A percentile compares a stretch with the other conserved stretches of the same genome.
These are phyloP conservation scores for Prunus yedoensis DNA, from an alignment of 331 rosid species.

Conservation along the genomic window DNA sequence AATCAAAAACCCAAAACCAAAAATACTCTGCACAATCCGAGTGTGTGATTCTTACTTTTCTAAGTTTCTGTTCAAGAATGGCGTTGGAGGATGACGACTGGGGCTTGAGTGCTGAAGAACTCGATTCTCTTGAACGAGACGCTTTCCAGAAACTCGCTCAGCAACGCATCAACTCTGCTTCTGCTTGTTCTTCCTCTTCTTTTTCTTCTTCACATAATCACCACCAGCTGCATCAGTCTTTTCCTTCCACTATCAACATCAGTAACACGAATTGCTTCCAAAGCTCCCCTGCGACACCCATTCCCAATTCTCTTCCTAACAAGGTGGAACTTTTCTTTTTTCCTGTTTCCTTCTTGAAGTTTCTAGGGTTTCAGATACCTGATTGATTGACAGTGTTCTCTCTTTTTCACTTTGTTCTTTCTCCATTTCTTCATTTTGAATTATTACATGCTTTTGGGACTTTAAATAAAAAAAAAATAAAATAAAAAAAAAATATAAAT, in stretches of 20 bases:
- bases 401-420: neutral
- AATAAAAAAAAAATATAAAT: too few species aligned
- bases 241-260: slow-evolving; percentile 8
- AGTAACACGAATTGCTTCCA: slow-evolving; percentile 10
- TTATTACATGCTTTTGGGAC: neutral
- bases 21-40: neutral
- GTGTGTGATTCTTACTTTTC: neutral
- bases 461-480: neutral
- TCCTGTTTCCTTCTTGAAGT: neutral
- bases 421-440: neutral
- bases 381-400: neutral
- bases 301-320: slow-evolving; percentile 29
- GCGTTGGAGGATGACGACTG: slow-evolving; percentile 57
- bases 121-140: slow-evolving; percentile 83
- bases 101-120: slow-evolving; percentile 71
- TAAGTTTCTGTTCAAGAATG: slow-evolving; percentile 18
- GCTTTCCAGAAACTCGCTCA: slow-evolving; percentile 79
- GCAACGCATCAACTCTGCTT: slow-evolving; percentile 40
- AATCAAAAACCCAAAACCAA: neutral
- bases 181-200: slow-evolving; percentile 30
- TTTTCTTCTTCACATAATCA: slow-evolving; percentile 5
- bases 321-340: slow-evolving; percentile 27
- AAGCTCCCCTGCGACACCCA: slow-evolving; percentile 33
- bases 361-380: neutral
- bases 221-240: neutral